phyloP scores from a whole-genome alignment of 2,329 filamentous ascomycete species.

The Hysterium pulicare region DNA sequence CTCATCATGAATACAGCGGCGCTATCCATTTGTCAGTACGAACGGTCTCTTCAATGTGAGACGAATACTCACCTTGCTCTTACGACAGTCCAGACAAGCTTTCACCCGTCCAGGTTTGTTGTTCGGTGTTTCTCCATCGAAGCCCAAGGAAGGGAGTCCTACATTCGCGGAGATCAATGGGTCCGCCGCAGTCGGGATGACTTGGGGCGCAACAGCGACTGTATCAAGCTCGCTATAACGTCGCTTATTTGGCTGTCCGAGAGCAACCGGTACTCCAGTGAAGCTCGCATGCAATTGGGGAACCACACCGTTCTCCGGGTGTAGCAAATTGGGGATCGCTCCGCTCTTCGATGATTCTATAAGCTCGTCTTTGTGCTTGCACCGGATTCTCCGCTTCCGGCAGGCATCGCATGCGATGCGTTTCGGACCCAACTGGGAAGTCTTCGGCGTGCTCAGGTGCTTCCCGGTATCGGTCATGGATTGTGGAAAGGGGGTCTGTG shows the following conservation, averaged over 20 bases:
- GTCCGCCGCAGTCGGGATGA: too few species aligned
- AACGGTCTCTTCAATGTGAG: background rate
- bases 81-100: constrained; percentile 64
- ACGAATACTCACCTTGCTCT: constrained; percentile 57
- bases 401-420: constrained; percentile 61
- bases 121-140: constrained; percentile 39
- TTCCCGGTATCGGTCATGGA: constrained; percentile 33
- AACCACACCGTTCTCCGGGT: background rate
- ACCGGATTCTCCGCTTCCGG: constrained; percentile 59
- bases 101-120: constrained; percentile 59
- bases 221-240: constrained; percentile 28
- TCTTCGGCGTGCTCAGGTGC: constrained; percentile 51
- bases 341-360: constrained; percentile 8
- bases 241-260: constrained; percentile 32
- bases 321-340: background rate
- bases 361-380: constrained; percentile 60
- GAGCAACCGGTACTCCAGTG: constrained; percentile 25
- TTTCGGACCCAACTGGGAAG: constrained; percentile 59
- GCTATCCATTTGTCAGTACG: constrained; percentile 42
- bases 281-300: constrained; percentile 15
- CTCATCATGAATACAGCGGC: constrained; percentile 65
- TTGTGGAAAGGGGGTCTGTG: constrained; percentile 34
- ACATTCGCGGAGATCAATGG: constrained; percentile 26
- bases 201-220: too few species aligned
- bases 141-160: constrained; percentile 31